phyloP scores from a whole-genome alignment of 192 early-diverging fungal species.

The Coemansia sp. region DNA sequence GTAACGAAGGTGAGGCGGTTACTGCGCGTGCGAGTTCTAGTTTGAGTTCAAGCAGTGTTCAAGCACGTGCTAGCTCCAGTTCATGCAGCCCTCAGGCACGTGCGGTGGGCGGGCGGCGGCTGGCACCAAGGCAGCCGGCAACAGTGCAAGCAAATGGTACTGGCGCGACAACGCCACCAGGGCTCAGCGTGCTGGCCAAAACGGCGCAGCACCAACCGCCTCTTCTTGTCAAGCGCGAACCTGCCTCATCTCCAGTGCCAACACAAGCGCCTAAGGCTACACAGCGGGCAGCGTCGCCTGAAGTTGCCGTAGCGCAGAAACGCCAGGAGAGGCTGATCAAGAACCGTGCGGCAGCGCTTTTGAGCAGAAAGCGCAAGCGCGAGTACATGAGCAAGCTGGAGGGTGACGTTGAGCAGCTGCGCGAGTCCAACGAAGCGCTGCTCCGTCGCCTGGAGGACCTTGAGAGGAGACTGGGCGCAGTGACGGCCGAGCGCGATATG shows the following conservation, averaged over 20 bases:
- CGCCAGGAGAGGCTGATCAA: constrained; percentile 86
- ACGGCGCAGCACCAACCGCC: constrained; percentile 39
- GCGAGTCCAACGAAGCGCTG: constrained; percentile 56
- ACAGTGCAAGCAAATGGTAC: too few species aligned
- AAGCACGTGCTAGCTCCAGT: too few species aligned
- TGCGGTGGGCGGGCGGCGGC: background rate
- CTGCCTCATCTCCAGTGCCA: background rate
- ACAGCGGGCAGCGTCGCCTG: background rate
- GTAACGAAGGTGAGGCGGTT: background rate
- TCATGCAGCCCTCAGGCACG: background rate
- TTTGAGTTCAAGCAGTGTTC: too few species aligned
- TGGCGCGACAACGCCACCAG: constrained; percentile 45
- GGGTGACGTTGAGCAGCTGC: constrained; percentile 64
- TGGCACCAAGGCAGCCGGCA: constrained; percentile 21
- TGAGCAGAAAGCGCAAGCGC: constrained; percentile 86
- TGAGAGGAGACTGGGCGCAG: constrained; percentile 42
- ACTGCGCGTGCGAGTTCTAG: background rate
- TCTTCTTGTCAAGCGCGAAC: constrained; percentile 19
- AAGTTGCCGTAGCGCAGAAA: constrained; percentile 56
- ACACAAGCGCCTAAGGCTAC: too few species aligned
- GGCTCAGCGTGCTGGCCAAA: constrained; percentile 40
- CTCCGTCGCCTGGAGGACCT: constrained; percentile 58
- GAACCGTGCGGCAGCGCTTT: constrained; percentile 84
- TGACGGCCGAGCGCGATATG: constrained; percentile 53
- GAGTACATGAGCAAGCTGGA: constrained; percentile 81